Base-by-base conservation (phyloP, 129 eudicot genomes). In the Artemisia annua region DNA sequence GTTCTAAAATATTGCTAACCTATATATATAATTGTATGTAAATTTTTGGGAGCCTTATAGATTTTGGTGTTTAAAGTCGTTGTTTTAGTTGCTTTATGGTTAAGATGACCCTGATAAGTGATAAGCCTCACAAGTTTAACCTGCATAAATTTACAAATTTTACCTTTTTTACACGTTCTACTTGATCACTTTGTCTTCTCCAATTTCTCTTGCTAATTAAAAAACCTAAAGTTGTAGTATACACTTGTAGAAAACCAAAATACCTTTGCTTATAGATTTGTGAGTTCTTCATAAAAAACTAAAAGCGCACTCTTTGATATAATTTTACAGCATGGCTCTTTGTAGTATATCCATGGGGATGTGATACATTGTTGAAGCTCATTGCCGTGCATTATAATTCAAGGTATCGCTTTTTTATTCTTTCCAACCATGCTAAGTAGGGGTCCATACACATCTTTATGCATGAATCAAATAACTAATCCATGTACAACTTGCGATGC, bases 381-480 rank as follows among this genome's bases (percentile, higher is more conserved):
- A 50, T 48, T 73, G 69, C 77, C 70, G 69, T 61, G 70, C 61
- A 48, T 49, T 26, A 73, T 12, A 61, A 73, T 73, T 73, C 51
- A 73, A 73, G 51, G 19, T 11, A 72, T 18, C 15, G 19, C 19
- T 48, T 73, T 28, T 30, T 48, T 12, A 73, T 62, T 11, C 49
- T 60, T 49, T 73, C 77, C 70, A 73, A 73, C 77, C 5, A 46
- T 17, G 49, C 77, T 26, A 60, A 60, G 59, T 61, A 61, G 61
- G 77, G 77, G 62, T 30, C 77, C 77, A 73, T 49, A 56, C 74
- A 2, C 64, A 48, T 72, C 68, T 60, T 58, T 59, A 22, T 20
- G 26, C 18, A 72, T 13, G 26, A 15, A n/a, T 16, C 17, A 11
- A 11, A 16, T 2, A 44, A 15, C 20, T 18, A 46, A 48, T 48